A percentile compares a stretch with the other conserved stretches of the same genome.
These are phyloP conservation scores for Hansenula sp. DNA, from an alignment of 1,139 yeast genomes.

Conservation along the genomic window DNA sequence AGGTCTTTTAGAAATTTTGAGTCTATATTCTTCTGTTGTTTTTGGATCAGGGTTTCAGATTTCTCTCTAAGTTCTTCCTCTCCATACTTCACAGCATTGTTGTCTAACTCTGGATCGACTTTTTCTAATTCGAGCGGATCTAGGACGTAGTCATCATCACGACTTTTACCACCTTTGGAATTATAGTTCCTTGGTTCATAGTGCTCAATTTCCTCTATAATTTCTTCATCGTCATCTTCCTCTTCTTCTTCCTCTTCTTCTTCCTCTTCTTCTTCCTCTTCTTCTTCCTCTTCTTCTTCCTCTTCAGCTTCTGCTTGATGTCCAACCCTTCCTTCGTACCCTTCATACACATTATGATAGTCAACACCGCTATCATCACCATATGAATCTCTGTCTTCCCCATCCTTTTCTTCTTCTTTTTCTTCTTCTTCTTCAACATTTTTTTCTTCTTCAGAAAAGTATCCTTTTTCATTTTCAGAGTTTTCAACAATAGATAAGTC, in stretches of 20 bases:
- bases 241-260: not conserved
- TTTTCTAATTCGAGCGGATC: not conserved
- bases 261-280: not conserved
- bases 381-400: no score
- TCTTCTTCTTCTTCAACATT: conserved; percentile 1
- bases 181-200: not conserved
- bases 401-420: no score
- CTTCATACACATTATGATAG: no score
- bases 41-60: not conserved
- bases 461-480: not conserved
- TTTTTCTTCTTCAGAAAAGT: no score
- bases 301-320: not conserved
- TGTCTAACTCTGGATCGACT: not conserved
- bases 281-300: not conserved
- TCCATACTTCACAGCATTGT: not conserved
- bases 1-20: not conserved
- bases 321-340: no score
- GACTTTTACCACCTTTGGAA: not conserved
- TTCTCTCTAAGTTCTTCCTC: not conserved
- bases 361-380: no score
- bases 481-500: no score
- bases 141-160: not conserved
- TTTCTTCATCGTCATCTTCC: not conserved
- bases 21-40: not conserved
- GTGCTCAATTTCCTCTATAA: not conserved